These are phyloP conservation scores for Diversispora epigaea DNA, from an alignment of 192 early-diverging fungal genomes.

Conservation along the genomic window DNA sequence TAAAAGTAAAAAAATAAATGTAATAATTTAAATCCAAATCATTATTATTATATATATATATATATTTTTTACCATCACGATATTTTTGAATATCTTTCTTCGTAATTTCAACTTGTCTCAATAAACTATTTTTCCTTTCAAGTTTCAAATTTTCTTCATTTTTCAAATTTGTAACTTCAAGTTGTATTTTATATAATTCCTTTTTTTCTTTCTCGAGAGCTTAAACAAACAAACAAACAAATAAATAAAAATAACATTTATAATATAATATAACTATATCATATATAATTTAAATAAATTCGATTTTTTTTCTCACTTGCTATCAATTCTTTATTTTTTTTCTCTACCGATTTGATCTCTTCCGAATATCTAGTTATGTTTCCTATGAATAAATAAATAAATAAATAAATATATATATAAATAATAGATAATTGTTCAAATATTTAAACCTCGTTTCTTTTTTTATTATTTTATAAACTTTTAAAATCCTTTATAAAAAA, in stretches of 20 bases:
- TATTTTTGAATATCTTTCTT: conserved; percentile 15
- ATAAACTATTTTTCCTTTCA: background rate
- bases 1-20: no score
- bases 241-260: background rate
- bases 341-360: conserved; percentile 12
- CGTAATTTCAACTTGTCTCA: background rate
- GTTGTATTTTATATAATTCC: background rate
- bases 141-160: background rate
- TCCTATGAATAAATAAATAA: background rate
- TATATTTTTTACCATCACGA: conserved; percentile 8
- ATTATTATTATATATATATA: no score
- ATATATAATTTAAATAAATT: background rate
- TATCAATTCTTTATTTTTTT: background rate
- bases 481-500: background rate
- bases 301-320: background rate
- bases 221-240: background rate
- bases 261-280: background rate
- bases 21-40: no score
- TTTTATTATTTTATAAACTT: background rate
- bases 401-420: no score
- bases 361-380: background rate
- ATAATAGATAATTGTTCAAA: no score
- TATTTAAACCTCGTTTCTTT: no score
- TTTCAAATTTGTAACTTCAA: background rate
- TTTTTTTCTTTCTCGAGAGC: conserved; percentile 10